phyloP scores from a whole-genome alignment of 768 basidiomycete species.

The Exsudoporus frostii region DNA sequence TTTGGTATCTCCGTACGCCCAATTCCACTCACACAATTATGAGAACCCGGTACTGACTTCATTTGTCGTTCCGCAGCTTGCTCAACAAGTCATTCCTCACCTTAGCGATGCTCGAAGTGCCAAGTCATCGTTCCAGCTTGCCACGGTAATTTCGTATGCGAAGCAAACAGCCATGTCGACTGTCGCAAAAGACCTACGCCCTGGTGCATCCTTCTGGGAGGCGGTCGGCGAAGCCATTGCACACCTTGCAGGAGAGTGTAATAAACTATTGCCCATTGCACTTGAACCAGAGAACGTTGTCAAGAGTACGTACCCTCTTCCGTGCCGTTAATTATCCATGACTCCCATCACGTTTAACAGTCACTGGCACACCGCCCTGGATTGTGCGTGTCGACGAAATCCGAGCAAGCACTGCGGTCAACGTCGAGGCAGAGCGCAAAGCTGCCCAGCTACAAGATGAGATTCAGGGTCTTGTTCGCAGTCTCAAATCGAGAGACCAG shows the following conservation, averaged over 20 bases:
- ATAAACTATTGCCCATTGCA: constrained; percentile 63
- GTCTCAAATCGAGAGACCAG: constrained; percentile 86
- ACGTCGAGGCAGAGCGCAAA: constrained; percentile 90
- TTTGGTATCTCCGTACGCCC: constrained; percentile 80
- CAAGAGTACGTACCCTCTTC: constrained; percentile 54
- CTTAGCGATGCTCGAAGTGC: constrained; percentile 74
- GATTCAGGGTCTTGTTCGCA: constrained; percentile 81
- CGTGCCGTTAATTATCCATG: neutral
- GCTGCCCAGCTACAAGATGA: constrained; percentile 85
- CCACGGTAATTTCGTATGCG: constrained; percentile 65
- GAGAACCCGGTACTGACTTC: neutral
- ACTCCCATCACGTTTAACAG: constrained; percentile 35
- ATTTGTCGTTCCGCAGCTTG: constrained; percentile 52
- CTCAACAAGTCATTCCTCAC: constrained; percentile 85
- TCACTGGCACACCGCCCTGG: constrained; percentile 82
- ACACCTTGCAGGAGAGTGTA: constrained; percentile 68
- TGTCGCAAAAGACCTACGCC: constrained; percentile 63
- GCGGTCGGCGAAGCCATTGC: constrained; percentile 66
- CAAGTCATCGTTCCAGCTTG: constrained; percentile 76
- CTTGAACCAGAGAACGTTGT: constrained; percentile 75
- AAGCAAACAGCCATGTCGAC: constrained; percentile 71
- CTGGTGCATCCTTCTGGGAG: constrained; percentile 72
- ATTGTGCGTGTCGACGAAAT: constrained; percentile 76
- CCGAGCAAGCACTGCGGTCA: constrained; percentile 77
- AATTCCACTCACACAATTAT: neutral